Evolutionary conservation across 176 grass and related monocot species (phyloP), one percentile per base, ranked within the genome.

Genomic region (Pontederia crassipes): DNA sequence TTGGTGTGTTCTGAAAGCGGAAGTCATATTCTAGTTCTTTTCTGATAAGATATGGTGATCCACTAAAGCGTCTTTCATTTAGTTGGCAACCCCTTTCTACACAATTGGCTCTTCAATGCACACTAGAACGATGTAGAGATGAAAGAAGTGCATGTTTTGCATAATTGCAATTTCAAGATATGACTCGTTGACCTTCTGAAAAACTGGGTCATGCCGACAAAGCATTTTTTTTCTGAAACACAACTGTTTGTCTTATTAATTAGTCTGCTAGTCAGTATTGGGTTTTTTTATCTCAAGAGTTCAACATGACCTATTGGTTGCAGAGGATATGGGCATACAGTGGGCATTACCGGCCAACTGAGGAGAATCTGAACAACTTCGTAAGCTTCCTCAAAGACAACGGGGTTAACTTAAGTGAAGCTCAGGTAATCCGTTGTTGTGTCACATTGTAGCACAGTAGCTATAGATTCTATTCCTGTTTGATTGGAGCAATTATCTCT

Each of bases 281-380:
- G 13, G 18, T 15, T n/a, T 56, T 56, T 56, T 17, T 10, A 18
- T 64, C 1, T 74, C n/a, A 64, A 12, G 11, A 18, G 67, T 12
- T 62, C 13, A 62, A 48, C 9, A 20, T 18, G 66, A 10, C 48
- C 13, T 29, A 55, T 6, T 65, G 59, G 28, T 58, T 68, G 48
- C 62, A 97, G 93, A 74, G 78, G 49, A 78, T 98, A 11, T 92
- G 81, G 84, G 65, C 84, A 1, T 98, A 98, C 49, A 98, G 93
- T 77, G 87, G 93, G 24, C 93, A 98, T 67, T 98, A 98, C 71
- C 87, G 80, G 65, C 93, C 87, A 26, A 87, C 72, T 9, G 74
- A 54, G 54, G 79, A 88, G 64, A 82, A 98, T 52, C 78, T 92
- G 4, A 12, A 12, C 28, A 76, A 79, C 46, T 88, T 98, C 54